Evolutionary conservation across 768 basidiomycete species (phyloP), one percentile per base, ranked within the genome.

Genomic region (Mycena kentingensis): DNA sequence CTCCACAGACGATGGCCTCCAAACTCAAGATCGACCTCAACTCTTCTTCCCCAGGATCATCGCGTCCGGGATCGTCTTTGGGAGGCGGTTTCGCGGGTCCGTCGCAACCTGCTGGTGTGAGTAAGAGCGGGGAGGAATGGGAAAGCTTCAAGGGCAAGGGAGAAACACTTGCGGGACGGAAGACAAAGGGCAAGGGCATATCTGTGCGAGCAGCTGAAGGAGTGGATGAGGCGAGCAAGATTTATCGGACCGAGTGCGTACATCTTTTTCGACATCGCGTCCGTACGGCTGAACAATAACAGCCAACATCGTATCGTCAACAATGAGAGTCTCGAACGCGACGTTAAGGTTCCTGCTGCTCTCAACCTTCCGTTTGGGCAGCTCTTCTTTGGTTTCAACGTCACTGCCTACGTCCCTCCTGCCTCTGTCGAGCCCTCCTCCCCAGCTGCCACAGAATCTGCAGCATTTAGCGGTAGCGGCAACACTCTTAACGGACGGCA

Each of bases 111-210:
- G 70, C 78, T 11, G 60, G 73, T 11, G 75, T 91, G 22, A 88
- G 85, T 68, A 90, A 88, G 65, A 88, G 73, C 32, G 89, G 89
- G 13, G 88, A 90, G 60, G 80, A 85, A 46, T 93, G 91, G 88
- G 97, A 98, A 70, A 92, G 88, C 57, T 99, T 99, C 77, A 96
- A 91, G 63, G 97, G 97, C 21, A 87, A 85, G 57, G 97, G 97
- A 22, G 89, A 97, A 70, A 94, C 93, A 3, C 72, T 99, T 4
- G 81, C 77, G 28, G 97, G 97, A 8, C 80, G 95, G 59, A 90
- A 87, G 74, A 95, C 96, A 29, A 98, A 94, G 70, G 97, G 97
- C 26, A 95, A 93, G 63, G 97, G 97, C 1, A 84, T 93, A 58
- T 87, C 83, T 60, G 86, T 87, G 60, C 84, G 91, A 49, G 87